A percentile compares a stretch with the other conserved stretches of the same genome.
These are phyloP conservation scores for Naganishia cerealis DNA, from an alignment of 1,284 basidiomycete genomes.

Conservation along the genomic window DNA sequence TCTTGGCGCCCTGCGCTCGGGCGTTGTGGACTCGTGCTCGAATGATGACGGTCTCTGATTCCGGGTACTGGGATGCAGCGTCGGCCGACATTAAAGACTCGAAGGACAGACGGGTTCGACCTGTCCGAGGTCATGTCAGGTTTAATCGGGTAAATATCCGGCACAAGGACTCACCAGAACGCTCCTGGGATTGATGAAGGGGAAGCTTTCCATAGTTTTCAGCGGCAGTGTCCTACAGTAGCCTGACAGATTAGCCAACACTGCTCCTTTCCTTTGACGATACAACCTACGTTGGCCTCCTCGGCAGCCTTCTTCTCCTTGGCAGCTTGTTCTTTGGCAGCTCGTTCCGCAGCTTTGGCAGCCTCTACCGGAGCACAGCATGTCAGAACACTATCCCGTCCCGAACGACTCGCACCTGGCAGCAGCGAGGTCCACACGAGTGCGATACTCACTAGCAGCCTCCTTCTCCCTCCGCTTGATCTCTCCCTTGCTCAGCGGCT, in stretches of 20 bases:
- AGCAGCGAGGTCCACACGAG: not conserved
- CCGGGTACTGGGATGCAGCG: constrained; percentile 58
- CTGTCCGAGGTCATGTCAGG: constrained; percentile 45
- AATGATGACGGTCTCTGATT: constrained; percentile 78
- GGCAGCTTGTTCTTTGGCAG: constrained; percentile 32
- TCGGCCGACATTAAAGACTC: constrained; percentile 58
- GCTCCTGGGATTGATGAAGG: constrained; percentile 83
- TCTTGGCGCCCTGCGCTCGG: constrained; percentile 85
- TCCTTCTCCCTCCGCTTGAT: constrained; percentile 90
- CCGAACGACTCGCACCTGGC: not conserved
- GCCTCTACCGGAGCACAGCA: constrained; percentile 58
- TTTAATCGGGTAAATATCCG: constrained; percentile 50
- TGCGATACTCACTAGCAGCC: constrained; percentile 64
- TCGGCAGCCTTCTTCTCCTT: constrained; percentile 34
- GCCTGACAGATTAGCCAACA: not conserved
- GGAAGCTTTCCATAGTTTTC: constrained; percentile 88
- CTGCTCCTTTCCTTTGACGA: not conserved
- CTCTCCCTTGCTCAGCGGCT: constrained; percentile 66
- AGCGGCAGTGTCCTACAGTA: constrained; percentile 71
- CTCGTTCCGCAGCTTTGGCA: constrained; percentile 78
- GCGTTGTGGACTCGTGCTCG: constrained; percentile 90
- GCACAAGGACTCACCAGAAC: constrained; percentile 49
- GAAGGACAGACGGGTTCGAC: constrained; percentile 63
- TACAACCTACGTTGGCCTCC: constrained; percentile 57
- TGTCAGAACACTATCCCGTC: not conserved